A percentile compares a stretch with the other conserved stretches of the same genome.
phyloP scores from a whole-genome alignment of 441 rosid genomes.

The Arabidopsis hybrid region DNA sequence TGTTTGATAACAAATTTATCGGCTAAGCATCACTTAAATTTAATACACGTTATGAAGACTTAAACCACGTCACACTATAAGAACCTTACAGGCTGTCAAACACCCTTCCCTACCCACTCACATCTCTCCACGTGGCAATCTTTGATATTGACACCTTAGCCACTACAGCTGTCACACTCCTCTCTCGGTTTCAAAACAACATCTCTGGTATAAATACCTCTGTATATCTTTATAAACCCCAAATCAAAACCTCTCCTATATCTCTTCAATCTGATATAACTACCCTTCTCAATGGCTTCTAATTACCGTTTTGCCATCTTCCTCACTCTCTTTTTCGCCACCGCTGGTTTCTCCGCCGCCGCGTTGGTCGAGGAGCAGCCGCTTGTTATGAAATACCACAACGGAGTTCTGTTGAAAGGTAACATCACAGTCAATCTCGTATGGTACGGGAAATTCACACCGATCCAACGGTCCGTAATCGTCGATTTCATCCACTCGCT shows the following conservation, averaged over 20 bases:
- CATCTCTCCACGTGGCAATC: slow-evolving; percentile 47
- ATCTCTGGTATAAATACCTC: slow-evolving; percentile 41
- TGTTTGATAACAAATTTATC: slow-evolving; percentile 32
- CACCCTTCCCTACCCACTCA: slow-evolving; percentile 44
- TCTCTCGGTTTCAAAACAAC: slow-evolving; percentile 1
- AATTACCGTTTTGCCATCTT: slow-evolving; percentile 50
- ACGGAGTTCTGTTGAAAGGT: slow-evolving; percentile 81
- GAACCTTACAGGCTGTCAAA: slow-evolving; percentile 66
- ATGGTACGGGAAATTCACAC: slow-evolving; percentile 84
- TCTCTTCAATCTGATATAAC: background rate
- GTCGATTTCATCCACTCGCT: slow-evolving; percentile 77
- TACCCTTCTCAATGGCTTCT: slow-evolving; percentile 49
- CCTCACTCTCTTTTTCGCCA: slow-evolving; percentile 24
- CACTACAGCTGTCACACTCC: slow-evolving; percentile 54
- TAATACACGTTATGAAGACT: slow-evolving; percentile 32
- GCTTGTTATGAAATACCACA: slow-evolving; percentile 75
- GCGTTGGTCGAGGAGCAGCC: slow-evolving; percentile 82
- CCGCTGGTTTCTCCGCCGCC: slow-evolving; percentile 38
- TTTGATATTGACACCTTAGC: slow-evolving; percentile 46
- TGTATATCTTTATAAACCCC: slow-evolving; percentile 8
- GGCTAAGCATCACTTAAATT: slow-evolving; percentile 37
- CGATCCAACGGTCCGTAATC: slow-evolving; percentile 77
- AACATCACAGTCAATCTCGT: slow-evolving; percentile 71
- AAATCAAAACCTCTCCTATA: background rate
- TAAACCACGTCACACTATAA: slow-evolving; percentile 52